Conservation (phyloP, 2,329 filamentous ascomycete species). For the Whalleya microplaca region DNA sequence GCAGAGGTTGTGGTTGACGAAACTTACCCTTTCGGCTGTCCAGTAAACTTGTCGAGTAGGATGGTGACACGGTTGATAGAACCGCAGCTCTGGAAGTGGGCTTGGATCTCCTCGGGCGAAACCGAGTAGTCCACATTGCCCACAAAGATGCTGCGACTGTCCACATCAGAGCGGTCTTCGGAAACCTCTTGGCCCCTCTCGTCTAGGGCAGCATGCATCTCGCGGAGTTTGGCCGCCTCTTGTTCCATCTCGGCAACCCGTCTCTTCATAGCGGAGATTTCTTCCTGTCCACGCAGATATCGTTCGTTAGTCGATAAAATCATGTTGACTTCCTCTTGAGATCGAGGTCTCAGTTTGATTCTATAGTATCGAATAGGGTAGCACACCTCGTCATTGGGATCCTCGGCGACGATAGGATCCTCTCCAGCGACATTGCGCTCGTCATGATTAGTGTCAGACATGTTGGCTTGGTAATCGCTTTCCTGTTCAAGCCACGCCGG, state of each 20-base stretch:
- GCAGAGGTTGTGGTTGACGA: not conserved
- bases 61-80: conserved; percentile 99
- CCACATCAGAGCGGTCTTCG: conserved; percentile 95
- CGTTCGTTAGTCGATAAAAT: conserved; percentile 29
- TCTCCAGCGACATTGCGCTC: conserved; percentile 34
- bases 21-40: conserved; percentile 95
- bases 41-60: conserved; percentile 95
- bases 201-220: conserved; percentile 86
- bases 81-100: conserved; percentile 95
- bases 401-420: conserved; percentile 44
- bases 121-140: conserved; percentile 98
- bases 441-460: conserved; percentile 33
- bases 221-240: conserved; percentile 81
- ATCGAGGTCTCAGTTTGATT: conserved; percentile 8
- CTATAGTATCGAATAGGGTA: conserved; percentile 21
- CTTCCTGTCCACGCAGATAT: conserved; percentile 55
- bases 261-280: conserved; percentile 86
- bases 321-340: conserved; percentile 12
- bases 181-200: conserved; percentile 80
- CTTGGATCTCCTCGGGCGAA: conserved; percentile 96
- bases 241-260: conserved; percentile 90
- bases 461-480: conserved; percentile 13
- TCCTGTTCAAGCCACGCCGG: not conserved
- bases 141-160: conserved; percentile 94
- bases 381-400: conserved; percentile 53